Evolutionary conservation across 2,329 filamentous ascomycete genomes (phyloP).

Genomic region (Fusarium newnesense): DNA sequence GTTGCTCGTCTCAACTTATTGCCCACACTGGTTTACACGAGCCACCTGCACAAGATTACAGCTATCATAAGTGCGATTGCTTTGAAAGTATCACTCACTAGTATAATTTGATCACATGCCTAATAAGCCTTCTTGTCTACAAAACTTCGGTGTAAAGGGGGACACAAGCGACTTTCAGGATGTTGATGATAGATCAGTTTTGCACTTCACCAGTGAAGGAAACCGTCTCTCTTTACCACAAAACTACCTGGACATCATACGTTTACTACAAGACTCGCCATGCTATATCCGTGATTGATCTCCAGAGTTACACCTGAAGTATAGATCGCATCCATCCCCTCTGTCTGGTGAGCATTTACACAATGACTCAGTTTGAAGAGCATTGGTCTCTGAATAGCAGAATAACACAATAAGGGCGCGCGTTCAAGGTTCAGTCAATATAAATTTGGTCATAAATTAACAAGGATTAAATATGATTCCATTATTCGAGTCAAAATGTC

Average conservation of each 20-base stretch:
- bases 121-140: neutral
- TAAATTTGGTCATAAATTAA: neutral
- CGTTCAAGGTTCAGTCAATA: neutral
- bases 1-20: neutral
- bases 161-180: neutral
- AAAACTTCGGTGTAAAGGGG: neutral
- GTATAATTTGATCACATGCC: no score
- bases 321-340: neutral
- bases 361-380: neutral
- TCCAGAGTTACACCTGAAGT: neutral
- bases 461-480: constrained; percentile 10
- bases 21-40: neutral
- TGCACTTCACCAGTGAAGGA: neutral
- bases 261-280: neutral
- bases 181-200: neutral
- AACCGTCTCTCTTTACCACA: no score
- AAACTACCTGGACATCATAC: neutral
- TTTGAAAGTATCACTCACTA: no score
- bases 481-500: constrained; percentile 11
- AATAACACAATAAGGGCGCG: neutral
- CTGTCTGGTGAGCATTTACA: neutral
- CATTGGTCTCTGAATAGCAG: neutral
- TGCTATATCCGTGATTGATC: accelerated
- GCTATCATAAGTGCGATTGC: no score
- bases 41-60: no score